Evolutionary conservation across 2,329 filamentous ascomycete species (phyloP).

Genomic region (Pochonia chlamydosporia): DNA sequence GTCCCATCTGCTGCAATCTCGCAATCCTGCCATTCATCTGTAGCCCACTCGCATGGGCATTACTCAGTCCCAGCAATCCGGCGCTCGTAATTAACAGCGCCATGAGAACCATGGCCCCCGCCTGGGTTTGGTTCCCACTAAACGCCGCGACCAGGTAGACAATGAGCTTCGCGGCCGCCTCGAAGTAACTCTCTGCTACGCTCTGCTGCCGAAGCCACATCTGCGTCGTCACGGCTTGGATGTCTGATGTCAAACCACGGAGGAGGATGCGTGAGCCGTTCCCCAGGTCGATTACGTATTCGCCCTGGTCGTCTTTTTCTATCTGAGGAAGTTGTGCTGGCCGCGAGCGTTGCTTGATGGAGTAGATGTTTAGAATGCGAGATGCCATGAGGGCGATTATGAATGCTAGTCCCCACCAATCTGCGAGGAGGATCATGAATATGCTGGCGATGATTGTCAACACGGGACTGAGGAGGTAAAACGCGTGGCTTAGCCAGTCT

Average conservation of each 20-base stretch:
- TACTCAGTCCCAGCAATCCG: conserved; percentile 47
- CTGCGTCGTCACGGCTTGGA: conserved; percentile 54
- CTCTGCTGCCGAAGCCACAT: conserved; percentile 50
- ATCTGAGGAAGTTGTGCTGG: conserved; percentile 2
- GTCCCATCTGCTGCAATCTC: conserved; percentile 14
- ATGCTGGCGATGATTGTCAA: conserved; percentile 38
- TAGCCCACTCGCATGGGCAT: conserved; percentile 40
- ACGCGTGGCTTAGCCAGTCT: conserved; percentile 40
- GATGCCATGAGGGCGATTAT: conserved; percentile 45
- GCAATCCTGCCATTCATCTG: conserved; percentile 46
- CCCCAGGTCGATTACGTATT: conserved; percentile 48
- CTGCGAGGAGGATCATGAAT: conserved; percentile 39
- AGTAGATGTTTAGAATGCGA: conserved; percentile 49
- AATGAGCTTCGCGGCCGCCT: conserved; percentile 47
- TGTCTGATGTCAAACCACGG: conserved; percentile 46
- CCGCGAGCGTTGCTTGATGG: conserved; percentile 45
- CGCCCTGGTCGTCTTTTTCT: conserved; percentile 16
- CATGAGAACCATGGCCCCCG: conserved; percentile 46
- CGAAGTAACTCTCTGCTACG: conserved; percentile 42
- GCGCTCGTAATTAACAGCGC: conserved; percentile 46
- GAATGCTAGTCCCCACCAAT: conserved; percentile 46
- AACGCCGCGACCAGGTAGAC: conserved; percentile 53
- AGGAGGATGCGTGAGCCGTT: conserved; percentile 46
- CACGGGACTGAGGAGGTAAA: conserved; percentile 42
- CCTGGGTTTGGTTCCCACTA: conserved; percentile 48